Base-by-base conservation (phyloP, 2,329 filamentous ascomycete species). In the Stemphylium lycopersici region DNA sequence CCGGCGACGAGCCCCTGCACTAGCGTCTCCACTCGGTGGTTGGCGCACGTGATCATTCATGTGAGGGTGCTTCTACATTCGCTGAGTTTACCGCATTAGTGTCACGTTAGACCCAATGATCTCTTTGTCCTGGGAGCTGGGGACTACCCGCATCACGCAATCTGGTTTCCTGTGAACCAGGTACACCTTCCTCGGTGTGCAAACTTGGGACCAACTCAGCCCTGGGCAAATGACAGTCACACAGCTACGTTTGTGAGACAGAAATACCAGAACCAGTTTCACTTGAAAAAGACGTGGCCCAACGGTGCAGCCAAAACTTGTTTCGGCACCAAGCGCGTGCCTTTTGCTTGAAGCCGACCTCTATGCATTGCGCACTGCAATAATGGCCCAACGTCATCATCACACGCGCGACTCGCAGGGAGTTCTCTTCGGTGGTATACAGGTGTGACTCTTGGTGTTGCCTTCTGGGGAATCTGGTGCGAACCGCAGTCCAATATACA, bases 11-110 rank as follows among this genome's bases (percentile, higher is more conserved):
- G 33, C 47, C 55, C 55, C 46, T 58, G 52, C 44, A 44, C 52
- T 51, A 57, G 53, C 36, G 52, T 45, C 54, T 36, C 54, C 53
- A 53, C 37, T 33, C 45, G 16, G 50, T 44, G 49, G 26, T 33
- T 52, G 37, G 54, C 44, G 36, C 45, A 26, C 41, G 48, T 20
- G 24, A 48, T 42, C 46, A 42, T 39, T 36, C 49, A 56, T 26
- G 15, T 31, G 37, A 51, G 36, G 37, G 38, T 43, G 34, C 29
- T 47, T 47, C n/a, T 43, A 24, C 36, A 51, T 39, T 55, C 45
- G 52, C 52, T 46, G 47, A 38, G 26, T 46, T 47, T 42, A 46
- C 55, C 42, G 42, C 47, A 22, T 38, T 29, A 36, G 34, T 43
- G 34, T 22, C 36, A 34, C 45, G 55, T 32, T 42, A 38, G 47